These are phyloP conservation scores for Berberis thunbergii DNA, from an alignment of 164 flowering plant genomes.

Conservation along the genomic window DNA sequence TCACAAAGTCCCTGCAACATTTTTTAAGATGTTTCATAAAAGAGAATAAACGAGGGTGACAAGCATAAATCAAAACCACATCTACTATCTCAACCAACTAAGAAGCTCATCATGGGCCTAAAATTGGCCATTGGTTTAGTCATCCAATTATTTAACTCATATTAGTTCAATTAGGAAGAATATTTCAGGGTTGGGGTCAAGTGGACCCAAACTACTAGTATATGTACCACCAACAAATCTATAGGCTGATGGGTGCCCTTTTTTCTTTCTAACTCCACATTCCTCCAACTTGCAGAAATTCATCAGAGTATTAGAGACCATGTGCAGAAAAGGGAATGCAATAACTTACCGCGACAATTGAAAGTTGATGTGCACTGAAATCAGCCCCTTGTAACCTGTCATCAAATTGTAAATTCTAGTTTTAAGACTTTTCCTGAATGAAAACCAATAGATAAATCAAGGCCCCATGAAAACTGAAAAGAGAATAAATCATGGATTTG, in stretches of 20 bases:
- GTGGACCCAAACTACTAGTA: not conserved
- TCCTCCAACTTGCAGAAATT: not conserved
- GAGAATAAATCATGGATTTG: not conserved
- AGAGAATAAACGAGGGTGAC: not conserved
- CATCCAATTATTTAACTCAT: no score
- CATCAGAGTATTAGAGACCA: not conserved
- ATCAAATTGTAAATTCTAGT: not conserved
- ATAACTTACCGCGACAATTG: conserved; percentile 74
- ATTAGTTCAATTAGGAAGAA: not conserved
- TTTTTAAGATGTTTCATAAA: not conserved
- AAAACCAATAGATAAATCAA: not conserved
- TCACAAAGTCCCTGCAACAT: conserved; percentile 65
- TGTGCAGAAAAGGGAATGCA: not conserved
- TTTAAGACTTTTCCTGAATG: not conserved
- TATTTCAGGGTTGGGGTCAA: not conserved
- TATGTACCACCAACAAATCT: not conserved
- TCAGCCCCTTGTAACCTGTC: conserved; percentile 58
- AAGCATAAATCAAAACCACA: not conserved
- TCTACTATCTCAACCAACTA: not conserved
- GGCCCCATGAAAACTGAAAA: not conserved
- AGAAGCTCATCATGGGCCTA: no score
- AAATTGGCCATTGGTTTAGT: no score
- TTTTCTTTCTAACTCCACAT: not conserved
- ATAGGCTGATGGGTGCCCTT: no score
- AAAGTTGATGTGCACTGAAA: conserved; percentile 71